Conservation (phyloP, 2,329 filamentous ascomycete genomes). For the Penicillium occitanis region DNA sequence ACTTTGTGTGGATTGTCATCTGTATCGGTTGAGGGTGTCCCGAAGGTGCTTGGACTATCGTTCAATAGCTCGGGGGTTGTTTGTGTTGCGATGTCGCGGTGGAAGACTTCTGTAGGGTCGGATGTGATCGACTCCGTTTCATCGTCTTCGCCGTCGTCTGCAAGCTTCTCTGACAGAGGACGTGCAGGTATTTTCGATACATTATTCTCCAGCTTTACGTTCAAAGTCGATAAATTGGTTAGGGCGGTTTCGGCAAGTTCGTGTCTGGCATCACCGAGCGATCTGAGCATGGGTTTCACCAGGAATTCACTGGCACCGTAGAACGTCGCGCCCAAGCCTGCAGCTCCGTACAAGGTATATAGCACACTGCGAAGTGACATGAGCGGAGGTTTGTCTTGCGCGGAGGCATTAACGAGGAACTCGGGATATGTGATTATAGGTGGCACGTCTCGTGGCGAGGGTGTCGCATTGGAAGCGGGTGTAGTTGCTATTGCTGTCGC, state of each 20-base stretch:
- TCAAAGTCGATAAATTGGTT: slow-evolving; percentile 55
- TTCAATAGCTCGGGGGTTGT: slow-evolving; percentile 49
- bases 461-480: slow-evolving; percentile 22
- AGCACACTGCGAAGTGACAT: slow-evolving; percentile 58
- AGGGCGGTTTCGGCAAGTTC: slow-evolving; percentile 56
- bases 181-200: slow-evolving; percentile 53
- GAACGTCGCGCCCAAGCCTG: slow-evolving; percentile 55
- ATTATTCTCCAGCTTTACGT: slow-evolving; percentile 53
- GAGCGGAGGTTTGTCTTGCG: slow-evolving; percentile 56
- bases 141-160: slow-evolving; percentile 25
- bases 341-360: slow-evolving; percentile 58
- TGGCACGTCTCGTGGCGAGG: slow-evolving; percentile 47
- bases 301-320: slow-evolving; percentile 62
- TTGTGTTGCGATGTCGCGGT: slow-evolving; percentile 63
- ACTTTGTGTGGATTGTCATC: slow-evolving; percentile 25
- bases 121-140: slow-evolving; percentile 52
- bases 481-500: slow-evolving; percentile 52
- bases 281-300: slow-evolving; percentile 58
- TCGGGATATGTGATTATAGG: slow-evolving; percentile 68
- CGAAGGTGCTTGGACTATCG: slow-evolving; percentile 26
- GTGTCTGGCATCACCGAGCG: slow-evolving; percentile 56
- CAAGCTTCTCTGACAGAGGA: slow-evolving; percentile 24
- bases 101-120: slow-evolving; percentile 64
- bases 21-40: not conserved
- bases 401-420: slow-evolving; percentile 51